These are phyloP conservation scores for Silene coronaria DNA, from an alignment of 179 eudicot genomes.

Conservation along the genomic window DNA sequence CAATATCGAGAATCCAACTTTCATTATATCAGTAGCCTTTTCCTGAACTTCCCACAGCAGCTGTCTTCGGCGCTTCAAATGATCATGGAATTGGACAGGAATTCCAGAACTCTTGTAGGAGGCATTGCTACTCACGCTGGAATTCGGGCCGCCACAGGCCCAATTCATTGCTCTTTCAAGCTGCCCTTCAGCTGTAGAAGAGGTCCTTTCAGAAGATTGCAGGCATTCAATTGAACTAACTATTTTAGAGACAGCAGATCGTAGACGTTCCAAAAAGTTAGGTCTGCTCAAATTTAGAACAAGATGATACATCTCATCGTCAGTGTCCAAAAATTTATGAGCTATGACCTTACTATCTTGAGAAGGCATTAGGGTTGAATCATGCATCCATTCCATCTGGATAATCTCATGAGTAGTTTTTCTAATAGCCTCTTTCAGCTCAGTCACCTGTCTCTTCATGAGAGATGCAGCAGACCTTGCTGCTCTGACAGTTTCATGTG, in stretches of 20 bases:
- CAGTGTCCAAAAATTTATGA: slow-evolving; percentile 54
- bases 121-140: slow-evolving; percentile 42
- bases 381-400: slow-evolving; percentile 94
- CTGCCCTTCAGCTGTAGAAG: slow-evolving; percentile 86
- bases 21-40: slow-evolving; percentile 66
- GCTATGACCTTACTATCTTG: slow-evolving; percentile 55
- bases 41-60: slow-evolving; percentile 65
- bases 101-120: slow-evolving; percentile 54
- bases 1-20: slow-evolving; percentile 61
- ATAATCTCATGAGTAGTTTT: slow-evolving; percentile 72
- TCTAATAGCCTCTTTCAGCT: slow-evolving; percentile 65
- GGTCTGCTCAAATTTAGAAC: slow-evolving; percentile 67
- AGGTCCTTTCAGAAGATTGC: slow-evolving; percentile 74
- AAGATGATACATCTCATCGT: slow-evolving; percentile 55
- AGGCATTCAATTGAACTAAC: slow-evolving; percentile 66
- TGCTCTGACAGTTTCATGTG: slow-evolving; percentile 92
- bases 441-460: slow-evolving; percentile 63
- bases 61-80: slow-evolving; percentile 62
- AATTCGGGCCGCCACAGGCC: slow-evolving; percentile 91
- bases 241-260: slow-evolving; percentile 63
- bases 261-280: slow-evolving; percentile 64
- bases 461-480: slow-evolving; percentile 75
- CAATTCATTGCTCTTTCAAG: slow-evolving; percentile 99
- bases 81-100: slow-evolving; percentile 89
- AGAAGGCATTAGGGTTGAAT: slow-evolving; percentile 43